Percentiles rank a stretch among this genome's conserved stretches.
Conservation (phyloP, 495 filamentous ascomycete species). For the Trichoderma parareesei region DNA sequence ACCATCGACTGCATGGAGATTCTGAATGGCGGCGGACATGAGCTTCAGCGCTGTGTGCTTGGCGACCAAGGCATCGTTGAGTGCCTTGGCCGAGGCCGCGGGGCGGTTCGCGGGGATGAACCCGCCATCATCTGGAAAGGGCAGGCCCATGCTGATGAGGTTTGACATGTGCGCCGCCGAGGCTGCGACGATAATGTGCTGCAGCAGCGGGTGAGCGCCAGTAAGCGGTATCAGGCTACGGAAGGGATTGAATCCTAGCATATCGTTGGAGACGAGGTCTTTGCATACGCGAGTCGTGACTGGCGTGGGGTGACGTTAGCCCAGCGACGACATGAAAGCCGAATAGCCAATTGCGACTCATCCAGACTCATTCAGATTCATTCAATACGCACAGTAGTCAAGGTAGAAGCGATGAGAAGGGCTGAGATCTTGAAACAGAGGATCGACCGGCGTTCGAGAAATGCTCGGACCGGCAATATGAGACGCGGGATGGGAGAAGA, state of each 20-base stretch:
- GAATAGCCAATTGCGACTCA: background rate
- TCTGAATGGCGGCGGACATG: conserved; percentile 28
- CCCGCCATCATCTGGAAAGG: background rate
- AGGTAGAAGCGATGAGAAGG: conserved; percentile 14
- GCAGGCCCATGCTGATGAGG: conserved; percentile 20
- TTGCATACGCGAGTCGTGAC: conserved; percentile 44
- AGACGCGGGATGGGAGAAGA: background rate
- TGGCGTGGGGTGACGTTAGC: conserved; percentile 16
- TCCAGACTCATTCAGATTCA: too few relatives aligned
- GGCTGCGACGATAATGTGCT: conserved; percentile 44
- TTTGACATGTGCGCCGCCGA: conserved; percentile 47
- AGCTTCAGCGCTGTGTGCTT: conserved; percentile 41
- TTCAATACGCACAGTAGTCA: conserved; percentile 1
- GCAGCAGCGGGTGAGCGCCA: conserved; percentile 33
- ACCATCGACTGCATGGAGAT: conserved; percentile 23
- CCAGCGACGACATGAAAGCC: background rate
- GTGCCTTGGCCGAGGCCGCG: conserved; percentile 17
- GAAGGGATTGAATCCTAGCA: conserved; percentile 40
- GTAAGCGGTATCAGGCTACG: conserved; percentile 41
- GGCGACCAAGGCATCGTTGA: conserved; percentile 41
- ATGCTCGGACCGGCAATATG: background rate
- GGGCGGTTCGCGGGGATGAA: background rate
- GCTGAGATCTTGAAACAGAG: conserved; percentile 10
- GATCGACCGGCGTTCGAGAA: conserved; percentile 2
- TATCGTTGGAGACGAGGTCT: conserved; percentile 45